Conservation (phyloP, 139 green algal genomes). For the Chlamydomonas eustigma region DNA sequence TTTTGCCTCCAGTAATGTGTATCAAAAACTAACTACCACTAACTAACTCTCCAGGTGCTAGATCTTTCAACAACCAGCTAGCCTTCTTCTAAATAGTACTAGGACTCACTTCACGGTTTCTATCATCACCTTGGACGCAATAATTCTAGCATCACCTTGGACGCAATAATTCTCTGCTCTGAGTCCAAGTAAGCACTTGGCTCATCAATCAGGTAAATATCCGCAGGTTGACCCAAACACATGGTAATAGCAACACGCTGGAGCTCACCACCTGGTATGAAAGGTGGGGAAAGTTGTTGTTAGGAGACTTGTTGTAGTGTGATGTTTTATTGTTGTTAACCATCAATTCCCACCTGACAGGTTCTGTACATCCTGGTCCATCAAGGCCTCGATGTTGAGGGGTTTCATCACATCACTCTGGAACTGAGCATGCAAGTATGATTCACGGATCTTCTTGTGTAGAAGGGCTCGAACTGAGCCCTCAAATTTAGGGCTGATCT, state of each 20-base stretch:
- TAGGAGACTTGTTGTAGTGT: too few species aligned
- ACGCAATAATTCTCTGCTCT: conserved; percentile 96
- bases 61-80: too few species aligned
- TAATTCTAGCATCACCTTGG: conserved; percentile 65
- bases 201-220: conserved; percentile 99
- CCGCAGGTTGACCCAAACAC: conserved; percentile 85
- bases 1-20: too few species aligned
- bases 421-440: conserved; percentile 84
- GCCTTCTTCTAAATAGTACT: too few species aligned
- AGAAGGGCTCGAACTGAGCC: conserved; percentile 88
- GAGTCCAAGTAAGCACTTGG: conserved; percentile 96
- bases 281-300: too few species aligned
- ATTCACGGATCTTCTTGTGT: conserved; percentile 91
- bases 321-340: too few species aligned
- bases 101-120: too few species aligned
- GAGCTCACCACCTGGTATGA: conserved; percentile 67
- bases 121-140: neutral
- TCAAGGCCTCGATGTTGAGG: conserved; percentile 84
- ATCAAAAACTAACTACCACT: too few species aligned
- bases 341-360: conserved; percentile 65
- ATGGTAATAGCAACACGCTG: conserved; percentile 95
- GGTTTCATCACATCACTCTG: conserved; percentile 86
- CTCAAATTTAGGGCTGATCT: conserved; percentile 97
- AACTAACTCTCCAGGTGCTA: too few species aligned
- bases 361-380: conserved; percentile 96